phyloP scores from a whole-genome alignment of 2,329 filamentous ascomycete genomes.

The Botrytis porri region DNA sequence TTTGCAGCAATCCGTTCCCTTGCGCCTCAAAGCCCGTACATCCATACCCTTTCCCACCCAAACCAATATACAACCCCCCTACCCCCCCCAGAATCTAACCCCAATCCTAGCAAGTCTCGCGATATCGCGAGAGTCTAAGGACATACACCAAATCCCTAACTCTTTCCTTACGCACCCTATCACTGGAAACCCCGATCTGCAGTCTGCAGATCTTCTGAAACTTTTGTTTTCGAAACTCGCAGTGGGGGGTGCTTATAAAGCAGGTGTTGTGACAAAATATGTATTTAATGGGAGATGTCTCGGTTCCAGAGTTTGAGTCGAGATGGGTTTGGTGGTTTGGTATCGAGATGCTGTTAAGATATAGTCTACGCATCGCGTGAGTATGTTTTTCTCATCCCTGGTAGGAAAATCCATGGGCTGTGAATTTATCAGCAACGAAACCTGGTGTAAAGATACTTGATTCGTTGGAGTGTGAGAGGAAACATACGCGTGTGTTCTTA shows the following conservation, averaged over 20 bases:
- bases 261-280: conserved; percentile 14
- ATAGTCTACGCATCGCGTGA: neutral
- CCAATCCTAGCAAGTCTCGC: neutral
- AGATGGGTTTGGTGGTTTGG: neutral
- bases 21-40: too few relatives aligned
- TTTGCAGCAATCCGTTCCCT: neutral
- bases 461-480: neutral
- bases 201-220: neutral
- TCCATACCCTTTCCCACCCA: too few relatives aligned
- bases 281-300: neutral
- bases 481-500: neutral
- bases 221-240: conserved; percentile 22
- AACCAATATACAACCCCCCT: too few relatives aligned
- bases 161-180: neutral
- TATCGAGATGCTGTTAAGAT: neutral
- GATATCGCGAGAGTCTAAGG: neutral
- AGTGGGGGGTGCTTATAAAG: conserved; percentile 23
- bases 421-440: neutral
- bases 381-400: neutral
- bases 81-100: neutral
- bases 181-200: conserved; percentile 16
- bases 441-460: neutral
- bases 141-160: neutral
- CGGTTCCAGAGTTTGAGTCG: neutral
- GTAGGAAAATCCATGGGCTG: neutral